Percentiles rank a stretch among this genome's conserved stretches.
phyloP scores from a whole-genome alignment of 108 stramenopile genomes.

The Conticribra weissflogii region DNA sequence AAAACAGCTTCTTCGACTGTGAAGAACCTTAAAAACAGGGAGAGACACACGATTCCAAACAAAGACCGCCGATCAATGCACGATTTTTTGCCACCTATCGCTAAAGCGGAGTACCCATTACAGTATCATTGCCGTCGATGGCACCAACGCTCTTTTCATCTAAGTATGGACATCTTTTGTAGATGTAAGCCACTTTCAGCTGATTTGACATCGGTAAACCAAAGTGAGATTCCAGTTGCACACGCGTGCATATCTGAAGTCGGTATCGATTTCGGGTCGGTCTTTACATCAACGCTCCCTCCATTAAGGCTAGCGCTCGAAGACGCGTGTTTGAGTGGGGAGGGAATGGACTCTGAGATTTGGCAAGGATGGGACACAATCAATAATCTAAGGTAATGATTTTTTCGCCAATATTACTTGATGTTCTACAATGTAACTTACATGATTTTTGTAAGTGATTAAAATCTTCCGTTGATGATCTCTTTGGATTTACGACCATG shows the following conservation, averaged over 20 bases:
- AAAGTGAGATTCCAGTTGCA: constrained; percentile 63
- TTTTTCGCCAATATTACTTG: no score
- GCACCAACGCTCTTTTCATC: constrained; percentile 55
- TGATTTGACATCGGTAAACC: constrained; percentile 56
- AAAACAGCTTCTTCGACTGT: constrained; percentile 29
- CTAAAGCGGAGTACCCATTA: constrained; percentile 68
- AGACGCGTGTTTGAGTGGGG: constrained; percentile 55
- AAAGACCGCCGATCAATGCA: constrained; percentile 15
- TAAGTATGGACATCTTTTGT: constrained; percentile 61
- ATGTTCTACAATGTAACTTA: no score
- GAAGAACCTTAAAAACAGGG: constrained; percentile 19
- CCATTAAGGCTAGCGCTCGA: constrained; percentile 74
- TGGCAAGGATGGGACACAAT: constrained; percentile 31
- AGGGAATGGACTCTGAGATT: constrained; percentile 16
- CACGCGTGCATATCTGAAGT: constrained; percentile 31
- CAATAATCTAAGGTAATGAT: no score
- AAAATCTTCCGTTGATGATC: no score
- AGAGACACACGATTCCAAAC: constrained; percentile 5
- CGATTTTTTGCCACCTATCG: constrained; percentile 38
- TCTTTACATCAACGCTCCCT: constrained; percentile 58
- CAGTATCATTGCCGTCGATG: constrained; percentile 70
- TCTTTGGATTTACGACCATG: no score
- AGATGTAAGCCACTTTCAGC: constrained; percentile 78
- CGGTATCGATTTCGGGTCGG: constrained; percentile 45
- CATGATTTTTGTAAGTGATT: no score